phyloP scores from a whole-genome alignment of 2,329 filamentous ascomycete genomes.

The Penicillium hesseltinei region DNA sequence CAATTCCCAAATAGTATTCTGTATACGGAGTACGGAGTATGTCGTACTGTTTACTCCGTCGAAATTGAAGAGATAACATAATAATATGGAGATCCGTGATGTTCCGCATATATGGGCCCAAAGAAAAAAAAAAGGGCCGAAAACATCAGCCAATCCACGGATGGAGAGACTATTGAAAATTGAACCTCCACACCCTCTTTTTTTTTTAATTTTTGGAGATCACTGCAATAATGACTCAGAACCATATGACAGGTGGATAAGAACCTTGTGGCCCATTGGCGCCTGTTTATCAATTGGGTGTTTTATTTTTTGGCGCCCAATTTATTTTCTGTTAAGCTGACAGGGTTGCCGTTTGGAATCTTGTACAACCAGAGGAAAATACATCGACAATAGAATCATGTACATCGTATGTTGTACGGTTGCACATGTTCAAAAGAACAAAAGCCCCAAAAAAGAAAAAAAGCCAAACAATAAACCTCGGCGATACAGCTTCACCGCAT shows the following conservation, averaged over 20 bases:
- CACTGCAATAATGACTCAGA: conserved; percentile 4
- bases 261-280: conserved; percentile 16
- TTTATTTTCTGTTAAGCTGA: not conserved
- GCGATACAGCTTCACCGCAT: conserved; percentile 24
- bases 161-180: not conserved
- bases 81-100: not conserved
- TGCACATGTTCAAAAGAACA: not conserved
- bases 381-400: not conserved
- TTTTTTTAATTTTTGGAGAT: not conserved
- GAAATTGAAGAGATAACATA: not conserved
- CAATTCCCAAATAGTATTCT: not conserved
- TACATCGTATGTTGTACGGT: not conserved
- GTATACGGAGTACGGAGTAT: not conserved
- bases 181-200: not conserved
- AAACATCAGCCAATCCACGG: not conserved
- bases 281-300: conserved; percentile 6
- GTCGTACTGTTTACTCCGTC: not conserved
- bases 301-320: conserved; percentile 5
- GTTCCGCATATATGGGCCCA: not conserved
- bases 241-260: conserved; percentile 22
- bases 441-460: not conserved
- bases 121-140: not conserved
- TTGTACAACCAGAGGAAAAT: not conserved
- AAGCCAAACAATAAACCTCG: conserved; percentile 13
- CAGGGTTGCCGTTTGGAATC: not conserved